Conservation (phyloP, 768 basidiomycete species). For the Inosperma sp. region DNA sequence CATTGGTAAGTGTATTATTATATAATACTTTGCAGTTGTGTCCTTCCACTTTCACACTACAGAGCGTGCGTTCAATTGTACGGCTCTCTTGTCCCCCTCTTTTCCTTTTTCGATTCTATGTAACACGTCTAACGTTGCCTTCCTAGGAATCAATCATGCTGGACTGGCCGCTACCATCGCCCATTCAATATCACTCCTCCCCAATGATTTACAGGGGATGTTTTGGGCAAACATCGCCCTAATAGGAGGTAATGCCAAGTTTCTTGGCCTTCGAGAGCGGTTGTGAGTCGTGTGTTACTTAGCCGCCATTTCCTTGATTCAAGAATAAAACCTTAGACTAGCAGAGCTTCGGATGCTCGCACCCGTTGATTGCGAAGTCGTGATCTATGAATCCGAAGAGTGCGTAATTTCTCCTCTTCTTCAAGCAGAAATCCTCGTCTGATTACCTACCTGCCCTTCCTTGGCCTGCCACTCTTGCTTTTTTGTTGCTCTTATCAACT, state of each 20-base stretch:
- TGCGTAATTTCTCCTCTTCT: slow-evolving; percentile 37
- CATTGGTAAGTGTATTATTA: slow-evolving; percentile 60
- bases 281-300: slow-evolving; percentile 50
- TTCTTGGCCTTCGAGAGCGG: slow-evolving; percentile 68
- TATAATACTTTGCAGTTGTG: too few relatives aligned
- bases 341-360: slow-evolving; percentile 75
- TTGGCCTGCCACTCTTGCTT: slow-evolving; percentile 4
- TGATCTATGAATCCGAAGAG: slow-evolving; percentile 69
- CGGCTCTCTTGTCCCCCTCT: too few relatives aligned
- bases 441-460: not conserved
- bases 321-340: slow-evolving; percentile 39
- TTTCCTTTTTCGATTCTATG: slow-evolving; percentile 9
- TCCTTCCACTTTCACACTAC: too few relatives aligned
- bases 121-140: not conserved
- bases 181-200: slow-evolving; percentile 68
- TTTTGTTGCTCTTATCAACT: slow-evolving; percentile 10
- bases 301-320: slow-evolving; percentile 1
- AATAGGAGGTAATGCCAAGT: slow-evolving; percentile 77
- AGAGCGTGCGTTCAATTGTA: too few relatives aligned
- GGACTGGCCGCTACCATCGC: slow-evolving; percentile 78
- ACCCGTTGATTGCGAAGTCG: slow-evolving; percentile 74
- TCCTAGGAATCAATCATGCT: slow-evolving; percentile 68
- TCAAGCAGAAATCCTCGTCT: not conserved
- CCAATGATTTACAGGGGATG: slow-evolving; percentile 81
- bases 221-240: slow-evolving; percentile 94